Evolutionary conservation across 2,329 filamentous ascomycete species (phyloP).

Genomic region (Colletotrichum sp.): DNA sequence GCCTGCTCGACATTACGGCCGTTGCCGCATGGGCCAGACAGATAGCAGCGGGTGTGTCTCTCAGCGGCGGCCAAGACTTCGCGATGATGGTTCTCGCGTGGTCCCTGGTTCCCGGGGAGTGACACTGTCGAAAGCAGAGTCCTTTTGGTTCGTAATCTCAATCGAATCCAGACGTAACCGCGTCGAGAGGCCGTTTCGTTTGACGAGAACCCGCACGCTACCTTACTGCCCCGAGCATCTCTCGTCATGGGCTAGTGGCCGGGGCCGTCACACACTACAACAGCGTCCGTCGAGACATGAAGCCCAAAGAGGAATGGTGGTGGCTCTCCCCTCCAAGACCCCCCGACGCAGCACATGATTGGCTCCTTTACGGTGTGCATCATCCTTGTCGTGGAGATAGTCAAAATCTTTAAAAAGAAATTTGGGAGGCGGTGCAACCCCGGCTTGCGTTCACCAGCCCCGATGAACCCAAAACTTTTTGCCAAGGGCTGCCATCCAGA

Average conservation of each 20-base stretch:
- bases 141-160: neutral
- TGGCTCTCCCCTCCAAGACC: slow-evolving; percentile 19
- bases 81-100: neutral
- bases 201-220: slow-evolving; percentile 1
- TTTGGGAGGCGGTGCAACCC: slow-evolving; percentile 21
- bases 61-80: neutral
- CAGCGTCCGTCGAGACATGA: slow-evolving; percentile 18
- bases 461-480: slow-evolving; percentile 3
- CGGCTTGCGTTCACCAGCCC: slow-evolving; percentile 7
- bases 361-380: slow-evolving; percentile 13
- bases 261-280: neutral
- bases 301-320: slow-evolving; percentile 16
- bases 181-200: neutral
- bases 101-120: neutral
- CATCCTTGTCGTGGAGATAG: slow-evolving; percentile 19
- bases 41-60: neutral
- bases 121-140: neutral
- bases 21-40: neutral
- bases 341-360: slow-evolving; percentile 1
- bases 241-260: neutral
- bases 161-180: neutral
- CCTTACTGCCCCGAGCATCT: neutral
- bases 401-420: slow-evolving; percentile 25
- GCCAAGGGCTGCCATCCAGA: slow-evolving; percentile 15
- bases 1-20: slow-evolving; percentile 1